These are phyloP conservation scores for Silene coronaria DNA, from an alignment of 179 eudicot genomes.

Conservation along the genomic window DNA sequence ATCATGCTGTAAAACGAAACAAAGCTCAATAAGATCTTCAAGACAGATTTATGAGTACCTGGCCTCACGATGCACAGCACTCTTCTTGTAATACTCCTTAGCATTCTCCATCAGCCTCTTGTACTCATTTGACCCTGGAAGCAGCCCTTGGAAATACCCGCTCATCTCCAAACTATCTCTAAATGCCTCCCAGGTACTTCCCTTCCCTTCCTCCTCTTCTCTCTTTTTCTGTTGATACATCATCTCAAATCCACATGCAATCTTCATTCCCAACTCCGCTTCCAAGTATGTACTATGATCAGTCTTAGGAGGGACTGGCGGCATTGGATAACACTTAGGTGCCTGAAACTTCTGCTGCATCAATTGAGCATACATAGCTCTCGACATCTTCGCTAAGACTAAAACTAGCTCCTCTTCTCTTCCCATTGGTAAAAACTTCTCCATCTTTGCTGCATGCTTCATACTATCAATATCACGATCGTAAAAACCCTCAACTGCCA, in stretches of 20 bases:
- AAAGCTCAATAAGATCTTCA: not conserved
- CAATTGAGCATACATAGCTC: slow-evolving; percentile 91
- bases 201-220: slow-evolving; percentile 72
- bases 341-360: slow-evolving; percentile 86
- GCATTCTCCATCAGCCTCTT: slow-evolving; percentile 69
- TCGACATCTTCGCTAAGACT: slow-evolving; percentile 56
- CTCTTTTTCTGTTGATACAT: slow-evolving; percentile 66
- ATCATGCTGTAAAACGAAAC: slow-evolving; percentile 3
- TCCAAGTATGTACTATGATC: slow-evolving; percentile 44
- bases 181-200: slow-evolving; percentile 74
- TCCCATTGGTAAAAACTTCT: slow-evolving; percentile 58
- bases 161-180: slow-evolving; percentile 62
- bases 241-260: slow-evolving; percentile 91
- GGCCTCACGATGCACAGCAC: slow-evolving; percentile 54
- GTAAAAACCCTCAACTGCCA: slow-evolving; percentile 86
- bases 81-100: slow-evolving; percentile 63
- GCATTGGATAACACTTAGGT: slow-evolving; percentile 82
- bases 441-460: slow-evolving; percentile 76
- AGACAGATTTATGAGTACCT: slow-evolving; percentile 36
- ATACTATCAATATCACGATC: slow-evolving; percentile 81
- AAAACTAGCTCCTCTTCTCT: slow-evolving; percentile 59
- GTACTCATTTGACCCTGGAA: slow-evolving; percentile 81
- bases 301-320: slow-evolving; percentile 66
- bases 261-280: slow-evolving; percentile 95
- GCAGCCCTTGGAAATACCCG: slow-evolving; percentile 65